Evolutionary conservation across 768 basidiomycete genomes (phyloP).

Genomic region (Piloderma croceum): DNA sequence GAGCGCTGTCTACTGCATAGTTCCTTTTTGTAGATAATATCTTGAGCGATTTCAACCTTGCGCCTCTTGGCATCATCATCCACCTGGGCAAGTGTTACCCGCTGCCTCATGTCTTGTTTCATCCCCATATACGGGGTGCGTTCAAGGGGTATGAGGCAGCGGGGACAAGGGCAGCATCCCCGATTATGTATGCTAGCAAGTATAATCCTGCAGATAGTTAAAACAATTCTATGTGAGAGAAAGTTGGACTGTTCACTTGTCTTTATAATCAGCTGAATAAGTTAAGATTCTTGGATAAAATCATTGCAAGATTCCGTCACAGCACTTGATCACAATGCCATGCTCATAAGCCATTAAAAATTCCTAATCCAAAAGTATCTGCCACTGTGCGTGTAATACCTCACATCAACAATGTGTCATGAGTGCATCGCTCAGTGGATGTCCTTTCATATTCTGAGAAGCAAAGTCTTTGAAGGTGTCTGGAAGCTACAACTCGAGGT

Average conservation of each 20-base stretch:
- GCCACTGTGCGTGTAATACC: slow-evolving; percentile 26
- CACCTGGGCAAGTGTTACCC: slow-evolving; percentile 2
- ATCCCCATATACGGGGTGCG: slow-evolving; percentile 27
- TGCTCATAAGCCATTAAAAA: slow-evolving; percentile 30
- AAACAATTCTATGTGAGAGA: slow-evolving; percentile 8
- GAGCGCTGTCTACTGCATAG: slow-evolving; percentile 18
- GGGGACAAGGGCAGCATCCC: slow-evolving; percentile 35
- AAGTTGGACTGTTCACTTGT: slow-evolving; percentile 32
- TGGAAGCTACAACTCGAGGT: no score
- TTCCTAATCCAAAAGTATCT: slow-evolving; percentile 26
- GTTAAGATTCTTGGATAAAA: slow-evolving; percentile 30
- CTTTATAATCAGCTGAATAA: slow-evolving; percentile 36
- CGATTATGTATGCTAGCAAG: slow-evolving; percentile 33
- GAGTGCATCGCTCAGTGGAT: slow-evolving; percentile 11
- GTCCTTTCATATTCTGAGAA: no score
- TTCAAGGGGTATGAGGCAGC: slow-evolving; percentile 27
- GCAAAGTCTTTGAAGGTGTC: no score
- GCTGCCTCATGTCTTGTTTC: slow-evolving; percentile 14
- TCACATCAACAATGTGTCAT: slow-evolving; percentile 28
- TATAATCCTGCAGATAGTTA: slow-evolving; percentile 19
- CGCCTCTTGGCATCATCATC: slow-evolving; percentile 8
- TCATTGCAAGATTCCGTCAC: slow-evolving; percentile 25
- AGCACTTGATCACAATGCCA: slow-evolving; percentile 27
- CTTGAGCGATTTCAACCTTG: slow-evolving; percentile 13
- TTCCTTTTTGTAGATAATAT: slow-evolving; percentile 25